phyloP scores from a whole-genome alignment of 2,329 filamentous ascomycete genomes.

The Aspergillus fructus region DNA sequence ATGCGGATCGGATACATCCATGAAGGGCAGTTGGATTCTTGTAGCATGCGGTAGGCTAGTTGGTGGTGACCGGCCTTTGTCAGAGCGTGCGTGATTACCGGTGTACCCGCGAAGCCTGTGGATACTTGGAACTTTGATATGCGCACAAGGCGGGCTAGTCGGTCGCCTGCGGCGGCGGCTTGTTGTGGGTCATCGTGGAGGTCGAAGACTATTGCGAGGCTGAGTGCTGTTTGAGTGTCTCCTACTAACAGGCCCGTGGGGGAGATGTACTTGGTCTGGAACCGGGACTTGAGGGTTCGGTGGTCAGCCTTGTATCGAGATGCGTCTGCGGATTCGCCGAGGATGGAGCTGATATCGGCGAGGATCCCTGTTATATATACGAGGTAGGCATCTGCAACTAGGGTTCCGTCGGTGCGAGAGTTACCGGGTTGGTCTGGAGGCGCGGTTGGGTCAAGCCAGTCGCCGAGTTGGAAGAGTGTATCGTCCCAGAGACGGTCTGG shows the following conservation, averaged over 20 bases:
- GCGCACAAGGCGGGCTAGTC: conserved; percentile 21
- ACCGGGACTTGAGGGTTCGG: conserved; percentile 20
- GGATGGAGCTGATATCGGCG: conserved; percentile 25
- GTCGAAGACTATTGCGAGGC: conserved; percentile 26
- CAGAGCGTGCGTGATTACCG: conserved; percentile 29
- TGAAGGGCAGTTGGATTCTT: conserved; percentile 33
- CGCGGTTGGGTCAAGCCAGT: conserved; percentile 44
- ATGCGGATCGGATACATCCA: conserved; percentile 44
- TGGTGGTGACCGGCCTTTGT: conserved; percentile 21
- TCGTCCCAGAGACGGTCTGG: conserved; percentile 36
- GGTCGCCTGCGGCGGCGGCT: background rate
- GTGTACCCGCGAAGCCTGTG: conserved; percentile 38
- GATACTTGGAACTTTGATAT: conserved; percentile 31
- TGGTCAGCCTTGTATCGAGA: conserved; percentile 22
- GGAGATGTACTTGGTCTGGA: conserved; percentile 32
- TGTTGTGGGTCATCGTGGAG: conserved; percentile 20
- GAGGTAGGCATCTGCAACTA: conserved; percentile 43
- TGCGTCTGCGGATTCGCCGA: conserved; percentile 23
- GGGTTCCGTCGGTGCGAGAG: conserved; percentile 30
- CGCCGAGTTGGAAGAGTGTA: conserved; percentile 36
- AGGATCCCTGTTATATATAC: conserved; percentile 35
- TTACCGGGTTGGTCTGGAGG: conserved; percentile 35
- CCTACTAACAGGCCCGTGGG: conserved; percentile 26
- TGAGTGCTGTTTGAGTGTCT: conserved; percentile 34
- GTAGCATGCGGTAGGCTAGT: conserved; percentile 42